phyloP scores from a whole-genome alignment of 352 stramenopile genomes.

The Phytophthora podocarpi region DNA sequence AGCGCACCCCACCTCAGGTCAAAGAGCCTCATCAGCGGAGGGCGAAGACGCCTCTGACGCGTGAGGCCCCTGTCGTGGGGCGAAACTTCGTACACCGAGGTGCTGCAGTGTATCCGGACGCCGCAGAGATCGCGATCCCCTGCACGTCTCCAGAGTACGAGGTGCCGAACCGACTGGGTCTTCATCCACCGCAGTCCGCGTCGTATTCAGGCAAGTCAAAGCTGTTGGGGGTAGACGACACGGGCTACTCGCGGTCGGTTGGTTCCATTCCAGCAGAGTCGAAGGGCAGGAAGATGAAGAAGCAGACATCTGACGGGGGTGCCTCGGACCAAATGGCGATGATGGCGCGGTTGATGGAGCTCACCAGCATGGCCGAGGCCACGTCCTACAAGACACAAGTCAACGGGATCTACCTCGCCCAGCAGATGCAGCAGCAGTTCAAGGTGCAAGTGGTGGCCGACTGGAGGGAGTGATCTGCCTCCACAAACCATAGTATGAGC shows the following conservation, averaged over 20 bases:
- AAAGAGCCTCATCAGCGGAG: neutral
- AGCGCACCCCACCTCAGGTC: neutral
- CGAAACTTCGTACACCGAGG: slow-evolving; percentile 23
- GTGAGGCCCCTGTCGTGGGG: neutral
- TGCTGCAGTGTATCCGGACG: slow-evolving; percentile 2
- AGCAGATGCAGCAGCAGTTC: slow-evolving; percentile 32
- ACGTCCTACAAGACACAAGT: slow-evolving; percentile 37
- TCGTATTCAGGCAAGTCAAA: slow-evolving; percentile 21
- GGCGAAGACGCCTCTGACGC: slow-evolving; percentile 3
- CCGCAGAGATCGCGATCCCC: slow-evolving; percentile 10
- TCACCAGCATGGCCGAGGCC: slow-evolving; percentile 35
- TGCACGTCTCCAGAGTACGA: slow-evolving; percentile 30
- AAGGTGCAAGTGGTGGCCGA: slow-evolving; percentile 10
- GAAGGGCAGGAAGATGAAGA: slow-evolving; percentile 11
- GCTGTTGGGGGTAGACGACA: neutral
- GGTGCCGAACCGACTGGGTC: slow-evolving; percentile 9
- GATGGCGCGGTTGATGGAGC: slow-evolving; percentile 30
- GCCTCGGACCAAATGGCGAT: slow-evolving; percentile 14
- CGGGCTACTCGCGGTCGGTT: slow-evolving; percentile 20
- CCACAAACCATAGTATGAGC: slow-evolving; percentile 5
- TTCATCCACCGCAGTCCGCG: slow-evolving; percentile 5
- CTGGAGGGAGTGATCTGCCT: slow-evolving; percentile 23
- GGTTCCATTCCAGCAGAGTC: slow-evolving; percentile 13
- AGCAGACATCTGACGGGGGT: slow-evolving; percentile 4
- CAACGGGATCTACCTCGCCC: slow-evolving; percentile 37